Conservation (phyloP, 352 stramenopile species). For the Phytophthora agathidicida region DNA sequence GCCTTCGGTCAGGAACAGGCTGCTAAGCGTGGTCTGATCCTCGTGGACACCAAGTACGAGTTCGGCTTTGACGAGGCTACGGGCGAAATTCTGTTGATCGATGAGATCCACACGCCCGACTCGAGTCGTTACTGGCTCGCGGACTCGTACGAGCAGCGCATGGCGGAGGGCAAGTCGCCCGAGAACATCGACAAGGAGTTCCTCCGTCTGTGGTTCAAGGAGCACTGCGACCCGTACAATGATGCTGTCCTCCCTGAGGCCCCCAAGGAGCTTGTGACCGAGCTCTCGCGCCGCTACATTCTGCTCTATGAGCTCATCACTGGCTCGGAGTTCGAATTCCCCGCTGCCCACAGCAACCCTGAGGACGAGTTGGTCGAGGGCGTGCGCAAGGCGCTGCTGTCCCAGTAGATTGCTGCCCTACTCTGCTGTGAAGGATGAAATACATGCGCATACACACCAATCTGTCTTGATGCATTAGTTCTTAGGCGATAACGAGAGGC, state of each 20-base stretch:
- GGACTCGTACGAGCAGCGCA: slow-evolving; percentile 90
- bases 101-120: slow-evolving; percentile 99
- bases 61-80: slow-evolving; percentile 78
- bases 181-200: slow-evolving; percentile 99
- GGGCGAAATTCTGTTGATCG: slow-evolving; percentile 96
- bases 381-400: slow-evolving; percentile 41
- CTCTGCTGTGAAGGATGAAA: too few species aligned
- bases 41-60: slow-evolving; percentile 99
- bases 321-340: slow-evolving; percentile 93
- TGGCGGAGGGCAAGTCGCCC: slow-evolving; percentile 89
- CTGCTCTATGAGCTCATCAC: slow-evolving; percentile 99
- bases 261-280: slow-evolving; percentile 95
- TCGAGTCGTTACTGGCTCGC: slow-evolving; percentile 96
- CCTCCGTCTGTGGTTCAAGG: slow-evolving; percentile 97
- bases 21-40: slow-evolving; percentile 93
- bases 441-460: slow-evolving; percentile 26
- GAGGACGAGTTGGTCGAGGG: slow-evolving; percentile 59
- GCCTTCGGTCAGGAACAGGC: slow-evolving; percentile 94
- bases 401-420: slow-evolving; percentile 21
- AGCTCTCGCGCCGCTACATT: slow-evolving; percentile 98
- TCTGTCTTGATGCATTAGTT: slow-evolving; percentile 21
- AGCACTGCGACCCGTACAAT: slow-evolving; percentile 99
- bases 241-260: slow-evolving; percentile 95
- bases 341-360: slow-evolving; percentile 27
- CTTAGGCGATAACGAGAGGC: not conserved